Conservation (phyloP, 768 basidiomycete genomes). For the Trametes elegans region DNA sequence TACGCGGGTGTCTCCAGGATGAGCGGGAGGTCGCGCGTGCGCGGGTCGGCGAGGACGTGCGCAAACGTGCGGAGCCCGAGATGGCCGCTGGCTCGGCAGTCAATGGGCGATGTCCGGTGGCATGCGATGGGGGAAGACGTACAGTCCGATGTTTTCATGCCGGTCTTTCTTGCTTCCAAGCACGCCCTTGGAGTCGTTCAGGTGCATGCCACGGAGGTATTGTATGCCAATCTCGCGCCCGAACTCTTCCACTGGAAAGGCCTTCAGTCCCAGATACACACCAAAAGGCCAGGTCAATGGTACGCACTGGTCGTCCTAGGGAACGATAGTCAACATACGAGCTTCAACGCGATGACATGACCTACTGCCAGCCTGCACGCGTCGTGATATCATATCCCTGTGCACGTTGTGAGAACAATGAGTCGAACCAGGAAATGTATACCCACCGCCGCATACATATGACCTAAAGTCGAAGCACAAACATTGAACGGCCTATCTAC, state of each 20-base stretch:
- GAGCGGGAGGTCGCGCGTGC: conserved; percentile 68
- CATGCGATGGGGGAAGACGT: conserved; percentile 24
- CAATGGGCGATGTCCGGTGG: no score
- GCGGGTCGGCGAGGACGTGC: conserved; percentile 64
- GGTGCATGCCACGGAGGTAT: conserved; percentile 80
- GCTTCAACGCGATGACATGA: conserved; percentile 11
- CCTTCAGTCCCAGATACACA: background rate
- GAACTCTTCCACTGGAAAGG: conserved; percentile 67
- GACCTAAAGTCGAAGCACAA: conserved; percentile 44
- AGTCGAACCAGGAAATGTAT: background rate
- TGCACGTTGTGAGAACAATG: background rate
- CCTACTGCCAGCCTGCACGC: conserved; percentile 69
- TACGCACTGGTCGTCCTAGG: conserved; percentile 26
- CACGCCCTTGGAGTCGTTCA: conserved; percentile 78
- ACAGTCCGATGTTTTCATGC: conserved; percentile 86
- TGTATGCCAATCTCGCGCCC: conserved; percentile 64
- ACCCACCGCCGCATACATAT: conserved; percentile 73
- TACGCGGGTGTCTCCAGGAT: conserved; percentile 81
- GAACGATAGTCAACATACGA: conserved; percentile 12
- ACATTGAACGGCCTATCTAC: background rate
- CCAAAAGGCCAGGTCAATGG: no score
- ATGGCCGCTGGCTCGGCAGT: conserved; percentile 49
- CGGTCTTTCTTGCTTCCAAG: conserved; percentile 69
- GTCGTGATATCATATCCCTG: conserved; percentile 84
- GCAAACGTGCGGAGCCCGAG: conserved; percentile 63